Evolutionary conservation across 1,139 yeast genomes (phyloP), one percentile per base, ranked within the genome.

Genomic region (Candida sanyaensis): DNA sequence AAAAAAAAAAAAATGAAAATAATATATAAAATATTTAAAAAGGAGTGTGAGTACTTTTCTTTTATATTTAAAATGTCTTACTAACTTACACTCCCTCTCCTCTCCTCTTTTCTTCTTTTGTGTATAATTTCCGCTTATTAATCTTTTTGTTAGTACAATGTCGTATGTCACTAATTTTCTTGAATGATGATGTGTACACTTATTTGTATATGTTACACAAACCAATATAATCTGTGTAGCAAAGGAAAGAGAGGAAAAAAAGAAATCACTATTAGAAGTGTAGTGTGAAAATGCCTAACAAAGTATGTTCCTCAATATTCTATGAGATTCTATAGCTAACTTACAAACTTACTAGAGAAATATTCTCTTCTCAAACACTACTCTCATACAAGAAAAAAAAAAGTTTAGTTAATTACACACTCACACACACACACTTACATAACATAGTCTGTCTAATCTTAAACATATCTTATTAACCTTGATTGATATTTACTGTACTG

Each of bases 151-250:
- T 32, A 32, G 34, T n/a, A n/a, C 24, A 36, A 36, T 36, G 39
- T 36, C 39, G 39, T 13, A 36, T 24, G 33, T 13, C 6, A 7
- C 33, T 12, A 31, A 29, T 29, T 29, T 29, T 29, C 6, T 29
- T 32, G 36, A 17, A 17, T 17, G 29, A 36, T 36, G 39, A 36
- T 36, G 39, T 36, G 39, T 36, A 36, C 36, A 32, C 39, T 17
- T 17, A 17, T 11, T 27, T 36, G 29, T 12, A 24, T 23, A 36
- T 17, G 21, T 32, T 12, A 32, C 33, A 31, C 33, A 31, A 31
- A 31, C 10, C 6, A n/a, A 31, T 11, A 30, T 6, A 31, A 11
- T 8, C 33, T 17, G 21, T 17, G 21, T 17, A 17, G 21, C 21
- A 17, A 17, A 17, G 33, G 13, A 11, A 31, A 11, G 12, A 32